These are phyloP conservation scores for Camelina sativa DNA, from an alignment of 345 rosid genomes.

Conservation along the genomic window DNA sequence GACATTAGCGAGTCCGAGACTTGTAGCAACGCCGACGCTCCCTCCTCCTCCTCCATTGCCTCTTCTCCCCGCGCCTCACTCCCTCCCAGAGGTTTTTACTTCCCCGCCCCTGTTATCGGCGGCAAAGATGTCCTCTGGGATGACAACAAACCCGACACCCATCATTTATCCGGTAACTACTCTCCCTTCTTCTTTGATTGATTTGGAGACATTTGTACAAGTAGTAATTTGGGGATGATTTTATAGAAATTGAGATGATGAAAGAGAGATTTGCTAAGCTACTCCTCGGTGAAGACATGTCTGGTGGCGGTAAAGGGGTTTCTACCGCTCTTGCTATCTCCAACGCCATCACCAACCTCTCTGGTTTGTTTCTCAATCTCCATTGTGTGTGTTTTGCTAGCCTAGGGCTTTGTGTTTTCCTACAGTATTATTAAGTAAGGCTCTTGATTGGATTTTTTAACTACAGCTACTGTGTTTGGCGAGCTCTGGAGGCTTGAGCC, in stretches of 20 bases:
- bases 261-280: conserved; percentile 98
- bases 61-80: conserved; percentile 58
- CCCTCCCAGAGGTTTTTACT: conserved; percentile 54
- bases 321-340: conserved; percentile 98
- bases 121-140: conserved; percentile 73
- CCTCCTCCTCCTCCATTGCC: conserved; percentile 70
- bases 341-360: conserved; percentile 97
- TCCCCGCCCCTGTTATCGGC: conserved; percentile 59
- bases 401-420: neutral
- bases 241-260: conserved; percentile 98
- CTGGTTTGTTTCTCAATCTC: conserved; percentile 51
- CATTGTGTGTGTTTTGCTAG: neutral
- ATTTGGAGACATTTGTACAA: no score
- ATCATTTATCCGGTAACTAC: conserved; percentile 72
- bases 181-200: no score
- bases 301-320: conserved; percentile 98
- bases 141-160: conserved; percentile 62
- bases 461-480: conserved; percentile 90
- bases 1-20: conserved; percentile 98
- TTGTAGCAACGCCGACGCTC: conserved; percentile 74
- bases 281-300: conserved; percentile 98
- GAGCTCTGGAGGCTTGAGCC: conserved; percentile 98
- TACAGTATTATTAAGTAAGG: no score
- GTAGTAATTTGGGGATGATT: no score
- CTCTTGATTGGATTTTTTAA: neutral